phyloP scores from a whole-genome alignment of 2,329 filamentous ascomycete species.

The Fonsecaea pugnacius region DNA sequence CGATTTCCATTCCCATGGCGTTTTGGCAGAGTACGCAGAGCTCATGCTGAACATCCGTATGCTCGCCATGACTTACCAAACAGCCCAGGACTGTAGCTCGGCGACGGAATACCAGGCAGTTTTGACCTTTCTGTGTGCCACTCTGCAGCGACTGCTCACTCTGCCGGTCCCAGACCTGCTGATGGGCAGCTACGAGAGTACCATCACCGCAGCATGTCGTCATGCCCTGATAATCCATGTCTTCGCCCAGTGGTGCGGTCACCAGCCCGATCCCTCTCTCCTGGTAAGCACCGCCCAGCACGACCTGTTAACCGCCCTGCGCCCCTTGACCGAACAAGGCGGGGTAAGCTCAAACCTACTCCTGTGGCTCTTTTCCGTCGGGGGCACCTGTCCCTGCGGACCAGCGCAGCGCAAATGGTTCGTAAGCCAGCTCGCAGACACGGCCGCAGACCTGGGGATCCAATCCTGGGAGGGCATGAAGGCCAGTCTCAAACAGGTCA shows the following conservation, averaged over 20 bases:
- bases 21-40: slow-evolving; percentile 10
- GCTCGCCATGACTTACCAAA: slow-evolving; percentile 18
- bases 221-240: slow-evolving; percentile 21
- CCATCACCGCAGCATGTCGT: slow-evolving; percentile 16
- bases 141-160: slow-evolving; percentile 20
- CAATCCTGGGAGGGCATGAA: slow-evolving; percentile 16
- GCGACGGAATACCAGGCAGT: slow-evolving; percentile 18
- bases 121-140: slow-evolving; percentile 15
- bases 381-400: slow-evolving; percentile 16
- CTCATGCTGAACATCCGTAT: slow-evolving; percentile 22
- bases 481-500: slow-evolving; percentile 14
- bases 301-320: slow-evolving; percentile 11
- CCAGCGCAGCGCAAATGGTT: slow-evolving; percentile 17
- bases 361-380: slow-evolving; percentile 62
- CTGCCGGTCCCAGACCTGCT: slow-evolving; percentile 11
- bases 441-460: slow-evolving; percentile 8
- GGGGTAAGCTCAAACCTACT: slow-evolving; percentile 64
- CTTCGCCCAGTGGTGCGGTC: slow-evolving; percentile 18
- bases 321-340: slow-evolving; percentile 46
- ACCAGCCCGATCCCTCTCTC: slow-evolving; percentile 20
- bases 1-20: slow-evolving; percentile 17
- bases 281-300: slow-evolving; percentile 20
- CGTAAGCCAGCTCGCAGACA: slow-evolving; percentile 16
- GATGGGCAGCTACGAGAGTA: slow-evolving; percentile 10
- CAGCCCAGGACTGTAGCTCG: slow-evolving; percentile 18